Base-by-base conservation (phyloP, 257 asterid genomes). In the Ilex asprella region DNA sequence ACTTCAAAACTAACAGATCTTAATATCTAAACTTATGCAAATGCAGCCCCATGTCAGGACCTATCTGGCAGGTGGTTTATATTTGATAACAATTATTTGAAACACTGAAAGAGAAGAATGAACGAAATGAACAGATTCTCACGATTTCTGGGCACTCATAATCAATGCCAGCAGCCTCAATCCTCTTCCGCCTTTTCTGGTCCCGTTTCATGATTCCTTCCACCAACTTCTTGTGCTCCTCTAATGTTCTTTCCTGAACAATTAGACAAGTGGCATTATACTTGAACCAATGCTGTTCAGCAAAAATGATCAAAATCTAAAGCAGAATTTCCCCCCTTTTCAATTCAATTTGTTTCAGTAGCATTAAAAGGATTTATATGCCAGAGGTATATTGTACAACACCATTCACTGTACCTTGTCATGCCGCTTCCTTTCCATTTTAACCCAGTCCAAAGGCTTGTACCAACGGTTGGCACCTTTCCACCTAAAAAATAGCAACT, bases 141-240 rank as follows among this genome's bases (percentile, higher is more conserved):
- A 89, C 97, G 12, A 92, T 65, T 78, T 82, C 89, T 12, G 97
- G 97, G 78, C 89, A 89, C 62, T 85, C 81, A 30, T 86, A 92
- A 32, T 85, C 88, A 61, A 92, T 89, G 30, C 97, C 97, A 65
- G 91, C 93, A 60, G 89, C 96, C 69, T 79, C 87, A 30, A 92
- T 92, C 67, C 81, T 86, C 83, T 85, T 83, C 62, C 84, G 73
- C 75, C 95, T 80, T 72, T 75, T 79, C 68, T 73, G 68, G 65
- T 89, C 95, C 65, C 89, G 76, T 73, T 74, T 86, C 73, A 86
- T 30, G 50, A 92, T 65, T 58, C 89, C 78, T 41, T 69, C 65
- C 53, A 86, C 79, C 71, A 87, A 72, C 69, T 89, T 89, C 60
- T 78, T 73, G 75, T 87, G 94, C 72, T 79, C 81, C 27, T 81